Evolutionary conservation across 495 filamentous ascomycete species (phyloP).

Genomic region (Hyphodiscus hymeniophilus): DNA sequence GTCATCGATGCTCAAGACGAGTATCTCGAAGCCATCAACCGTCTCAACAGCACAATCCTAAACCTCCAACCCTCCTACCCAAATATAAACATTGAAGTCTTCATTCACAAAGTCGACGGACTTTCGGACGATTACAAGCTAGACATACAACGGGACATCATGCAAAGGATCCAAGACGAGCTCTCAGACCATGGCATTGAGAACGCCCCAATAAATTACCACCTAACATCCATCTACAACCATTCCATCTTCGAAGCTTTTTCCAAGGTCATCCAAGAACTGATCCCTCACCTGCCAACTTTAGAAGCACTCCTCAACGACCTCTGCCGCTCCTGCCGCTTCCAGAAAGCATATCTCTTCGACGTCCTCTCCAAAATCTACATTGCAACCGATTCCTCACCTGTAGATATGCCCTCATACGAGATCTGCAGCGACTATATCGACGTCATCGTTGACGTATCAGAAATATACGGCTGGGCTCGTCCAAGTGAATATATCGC

Average conservation of each 20-base stretch:
- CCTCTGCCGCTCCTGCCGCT: slow-evolving; percentile 77
- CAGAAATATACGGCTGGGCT: slow-evolving; percentile 84
- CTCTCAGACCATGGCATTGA: slow-evolving; percentile 86
- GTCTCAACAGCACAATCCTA: slow-evolving; percentile 80
- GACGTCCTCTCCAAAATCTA: slow-evolving; percentile 97
- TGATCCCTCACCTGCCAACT: slow-evolving; percentile 86
- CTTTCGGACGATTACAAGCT: slow-evolving; percentile 89
- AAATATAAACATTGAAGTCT: slow-evolving; percentile 90
- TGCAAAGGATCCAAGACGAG: slow-evolving; percentile 94
- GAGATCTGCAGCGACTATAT: slow-evolving; percentile 98
- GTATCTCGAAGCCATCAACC: slow-evolving; percentile 79
- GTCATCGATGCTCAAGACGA: slow-evolving; percentile 98
- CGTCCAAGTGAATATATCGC: slow-evolving; percentile 42
- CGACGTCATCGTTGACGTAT: slow-evolving; percentile 93
- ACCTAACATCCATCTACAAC: slow-evolving; percentile 94
- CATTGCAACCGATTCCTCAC: slow-evolving; percentile 88
- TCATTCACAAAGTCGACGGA: slow-evolving; percentile 96
- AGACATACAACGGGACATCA: slow-evolving; percentile 90
- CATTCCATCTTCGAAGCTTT: slow-evolving; percentile 98
- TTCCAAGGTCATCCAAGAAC: slow-evolving; percentile 93
- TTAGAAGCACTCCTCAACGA: slow-evolving; percentile 89
- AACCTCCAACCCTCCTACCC: slow-evolving; percentile 81
- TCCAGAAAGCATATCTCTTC: slow-evolving; percentile 96
- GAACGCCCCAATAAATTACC: slow-evolving; percentile 85
- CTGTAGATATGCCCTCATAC: slow-evolving; percentile 87